Base-by-base conservation (phyloP, 2,329 filamentous ascomycete species). In the Torrubiellomyces zombiae region DNA sequence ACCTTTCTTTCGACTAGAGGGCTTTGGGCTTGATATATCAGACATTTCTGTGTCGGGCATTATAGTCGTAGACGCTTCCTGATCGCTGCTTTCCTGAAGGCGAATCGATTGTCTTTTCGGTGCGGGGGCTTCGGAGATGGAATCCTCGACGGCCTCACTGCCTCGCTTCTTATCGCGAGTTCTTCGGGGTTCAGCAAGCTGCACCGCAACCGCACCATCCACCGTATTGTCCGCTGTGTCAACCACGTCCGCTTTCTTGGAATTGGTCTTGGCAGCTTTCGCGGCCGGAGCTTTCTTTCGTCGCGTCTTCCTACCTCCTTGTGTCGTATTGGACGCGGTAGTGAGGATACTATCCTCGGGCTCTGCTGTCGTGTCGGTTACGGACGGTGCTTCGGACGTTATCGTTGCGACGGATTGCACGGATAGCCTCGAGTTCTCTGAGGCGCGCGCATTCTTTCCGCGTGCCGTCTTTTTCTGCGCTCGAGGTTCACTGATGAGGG, bases 371-470 rank as follows among this genome's bases (percentile, higher is more conserved):
- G 57, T 43, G 12, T 69, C 64, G 13, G 53, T 48, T 3, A 60
- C 22, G 0, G 63, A 65, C 9, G 53, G 48, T 6, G 50, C 41
- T 21, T 73, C 67, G 0, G 65, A 67, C 3, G 53, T 41, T 2
- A 47, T 40, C 2, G 64, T 68, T 3, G 58, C 51, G 6, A 59
- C 49, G 2, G 70, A 75, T 34, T 73, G 68, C 5, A 55, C 51
- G 2, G 72, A 77, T 9, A 67, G 44, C 17, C 79, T 67, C 4
- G 78, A 79, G 7, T 63, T 60, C 44, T 82, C 85, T 13, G 81
- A 89, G 21, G 60, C 49, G 33, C 63, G 54, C 9, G 50, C 66
- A 47, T 42, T 52, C 44, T 59, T 76, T 55, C 49, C 62, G 54
- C 42, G 62, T 24, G 47, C 46, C 8, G 62, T 47, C 34, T 67